Evolutionary conservation across 176 grass and related monocot species (phyloP), one percentile per base, ranked within the genome.

Genomic region (Thalia dealbata): DNA sequence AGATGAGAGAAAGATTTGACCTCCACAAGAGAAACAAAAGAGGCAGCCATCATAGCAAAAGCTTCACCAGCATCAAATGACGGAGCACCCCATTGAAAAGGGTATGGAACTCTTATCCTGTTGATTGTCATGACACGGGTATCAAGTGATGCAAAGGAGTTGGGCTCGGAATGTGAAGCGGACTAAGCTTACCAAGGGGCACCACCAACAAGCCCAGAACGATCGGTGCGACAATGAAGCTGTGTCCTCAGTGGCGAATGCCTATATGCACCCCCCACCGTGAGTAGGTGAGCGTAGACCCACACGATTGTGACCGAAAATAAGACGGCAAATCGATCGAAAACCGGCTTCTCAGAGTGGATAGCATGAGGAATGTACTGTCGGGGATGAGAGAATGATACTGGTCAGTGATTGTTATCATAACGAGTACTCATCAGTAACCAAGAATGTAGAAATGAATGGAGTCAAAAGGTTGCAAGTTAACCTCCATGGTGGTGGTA

Each of bases 141-240:
- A 63, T 63, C 25, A 63, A 15, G 29, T 29, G 11, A 24, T 28
- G 29, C 8, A 66, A 51, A 28, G 7, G 16, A 24, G 22, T 35
- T 24, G 14, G 11, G 14, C 22, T 7, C 3, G 3, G 25, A 7
- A 18, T 26, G 67, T 78, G 73, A 10, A 78, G n/a, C n/a, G n/a
- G 26, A 35, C 12, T 0, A 76, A 42, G 0, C 52, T 38, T 83
- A 96, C 92, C 92, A 96, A 52, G 92, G 92, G 38, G 92, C 84
- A 8, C 86, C 92, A 45, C 92, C 75, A 81, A 96, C 82, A n/a
- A 96, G 81, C 51, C 92, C 92, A 32, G 92, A 92, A 43, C 89
- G 89, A 70, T 96, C 92, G 62, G 92, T 96, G 48, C 92, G 86
- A 68, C 92, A 96, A 81, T 96, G 92, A 21, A 96, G 85, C 55